Evolutionary conservation across 176 grass and related monocot species (phyloP), one percentile per base, ranked within the genome.

Genomic region (Aegilops tauschii): DNA sequence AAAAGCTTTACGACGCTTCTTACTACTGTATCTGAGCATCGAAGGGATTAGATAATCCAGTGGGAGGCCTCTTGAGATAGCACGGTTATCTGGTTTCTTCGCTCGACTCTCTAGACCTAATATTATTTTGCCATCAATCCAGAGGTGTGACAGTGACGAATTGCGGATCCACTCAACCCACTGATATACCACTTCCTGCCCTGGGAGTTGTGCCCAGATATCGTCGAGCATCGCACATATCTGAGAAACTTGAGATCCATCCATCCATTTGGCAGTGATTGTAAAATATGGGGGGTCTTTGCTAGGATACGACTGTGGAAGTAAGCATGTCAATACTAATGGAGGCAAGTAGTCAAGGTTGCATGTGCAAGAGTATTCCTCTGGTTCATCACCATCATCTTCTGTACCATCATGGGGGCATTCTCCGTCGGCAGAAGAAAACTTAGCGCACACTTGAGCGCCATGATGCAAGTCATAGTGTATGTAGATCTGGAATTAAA

Each of bases 111-210:
- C 69, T 25, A 49, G 79, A 65, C 65, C 86, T 42, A 92, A 36
- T 30, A 63, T 82, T 34, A 88, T 77, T 73, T 36, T 81, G 25
- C 50, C 37, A 86, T 88, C 82, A 66, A 86, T 83, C 47, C 77
- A 89, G 83, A 90, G 77, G 86, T 82, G 81, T 20, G 85, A 74
- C 12, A 42, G 68, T 28, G 81, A 93, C 50, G 72, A 90, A 81
- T 82, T 82, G 28, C 80, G 56, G 13, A 90, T 42, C 88, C 88
- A 93, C 23, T 93, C 87, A 45, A 90, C 85, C 85, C 91, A 93
- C 12, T 79, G 91, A 73, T 93, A 90, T 28, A 85, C 80, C 25
- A 87, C 58, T 78, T 93, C 91, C 44, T 87, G 88, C 13, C 85
- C 77, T 34, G 44, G 78, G 34, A 90, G 56, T 35, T 85, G 88